A percentile compares a stretch with the other conserved stretches of the same genome.
Evolutionary conservation across 2,329 filamentous ascomycete genomes (phyloP).

Genomic region (Paraconiothyrium brasiliense): DNA sequence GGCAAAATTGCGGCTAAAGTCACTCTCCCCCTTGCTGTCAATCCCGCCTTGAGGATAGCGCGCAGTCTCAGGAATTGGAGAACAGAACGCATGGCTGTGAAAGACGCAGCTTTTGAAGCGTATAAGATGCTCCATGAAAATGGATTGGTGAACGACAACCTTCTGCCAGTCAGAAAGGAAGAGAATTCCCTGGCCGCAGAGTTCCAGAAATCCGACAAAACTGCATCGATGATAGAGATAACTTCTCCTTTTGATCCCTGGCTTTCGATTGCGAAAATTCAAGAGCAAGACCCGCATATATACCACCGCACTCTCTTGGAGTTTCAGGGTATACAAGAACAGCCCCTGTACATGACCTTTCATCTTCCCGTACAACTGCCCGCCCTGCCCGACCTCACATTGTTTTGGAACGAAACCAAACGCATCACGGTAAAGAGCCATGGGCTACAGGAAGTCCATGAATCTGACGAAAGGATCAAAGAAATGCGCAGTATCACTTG

Average conservation of each 20-base stretch:
- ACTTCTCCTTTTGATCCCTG: constrained; percentile 44
- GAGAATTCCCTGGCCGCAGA: constrained; percentile 28
- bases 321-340: constrained; percentile 21
- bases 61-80: constrained; percentile 68
- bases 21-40: constrained; percentile 74
- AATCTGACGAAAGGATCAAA: constrained; percentile 29
- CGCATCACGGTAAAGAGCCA: constrained; percentile 31
- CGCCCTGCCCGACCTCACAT: constrained; percentile 25
- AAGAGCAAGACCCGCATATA: constrained; percentile 20
- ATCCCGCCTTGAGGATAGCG: constrained; percentile 66
- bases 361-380: constrained; percentile 34
- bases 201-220: constrained; percentile 36
- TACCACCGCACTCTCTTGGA: constrained; percentile 35
- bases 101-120: constrained; percentile 85
- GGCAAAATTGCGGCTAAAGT: constrained; percentile 66
- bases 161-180: constrained; percentile 69
- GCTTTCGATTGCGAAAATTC: constrained; percentile 27
- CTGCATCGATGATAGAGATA: constrained; percentile 37
- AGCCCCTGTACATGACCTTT: constrained; percentile 33
- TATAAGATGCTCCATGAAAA: constrained; percentile 75
- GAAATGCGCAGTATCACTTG: constrained; percentile 35
- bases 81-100: constrained; percentile 75
- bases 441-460: constrained; percentile 14
- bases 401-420: constrained; percentile 46
- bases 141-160: constrained; percentile 78